Percentiles rank a stretch among this genome's conserved stretches.
Evolutionary conservation across 176 grass and related monocot species (phyloP).

Genomic region (Aegilops umbellulata): DNA sequence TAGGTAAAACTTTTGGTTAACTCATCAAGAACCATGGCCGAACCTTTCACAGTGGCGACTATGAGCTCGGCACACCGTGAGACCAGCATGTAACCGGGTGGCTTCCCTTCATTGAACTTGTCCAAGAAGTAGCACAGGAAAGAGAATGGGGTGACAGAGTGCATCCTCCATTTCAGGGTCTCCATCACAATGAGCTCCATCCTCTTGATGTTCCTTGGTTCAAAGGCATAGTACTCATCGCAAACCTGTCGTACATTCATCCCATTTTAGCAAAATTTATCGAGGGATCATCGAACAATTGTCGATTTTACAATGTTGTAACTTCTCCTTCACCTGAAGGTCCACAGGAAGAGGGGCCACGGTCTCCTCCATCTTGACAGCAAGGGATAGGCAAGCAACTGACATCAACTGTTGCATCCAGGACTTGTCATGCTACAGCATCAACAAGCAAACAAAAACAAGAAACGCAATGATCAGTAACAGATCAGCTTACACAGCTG

Average conservation of each 20-base stretch:
- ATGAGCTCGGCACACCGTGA: constrained; percentile 48
- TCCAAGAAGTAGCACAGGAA: constrained; percentile 66
- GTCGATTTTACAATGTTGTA: background rate
- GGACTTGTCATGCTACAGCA: constrained; percentile 58
- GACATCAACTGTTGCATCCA: constrained; percentile 79
- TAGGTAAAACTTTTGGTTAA: background rate
- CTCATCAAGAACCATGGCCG: background rate
- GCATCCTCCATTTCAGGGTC: constrained; percentile 76
- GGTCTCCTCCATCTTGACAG: constrained; percentile 86
- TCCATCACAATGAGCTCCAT: constrained; percentile 72
- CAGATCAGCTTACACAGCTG: constrained; percentile 19
- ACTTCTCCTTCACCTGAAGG: constrained; percentile 61
- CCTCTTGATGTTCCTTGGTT: constrained; percentile 60
- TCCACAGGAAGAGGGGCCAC: constrained; percentile 58
- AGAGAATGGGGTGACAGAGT: constrained; percentile 72
- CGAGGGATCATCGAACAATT: background rate
- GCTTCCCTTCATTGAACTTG: constrained; percentile 45
- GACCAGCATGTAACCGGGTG: constrained; percentile 26
- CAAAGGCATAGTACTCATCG: constrained; percentile 34
- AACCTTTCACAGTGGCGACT: constrained; percentile 72
- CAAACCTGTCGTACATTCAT: constrained; percentile 45
- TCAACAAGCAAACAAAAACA: background rate
- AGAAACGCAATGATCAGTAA: background rate
- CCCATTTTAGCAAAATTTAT: constrained; percentile 11
- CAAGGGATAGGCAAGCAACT: constrained; percentile 76